phyloP scores from a whole-genome alignment of 306 rosid species.

The Casuarina glauca region DNA sequence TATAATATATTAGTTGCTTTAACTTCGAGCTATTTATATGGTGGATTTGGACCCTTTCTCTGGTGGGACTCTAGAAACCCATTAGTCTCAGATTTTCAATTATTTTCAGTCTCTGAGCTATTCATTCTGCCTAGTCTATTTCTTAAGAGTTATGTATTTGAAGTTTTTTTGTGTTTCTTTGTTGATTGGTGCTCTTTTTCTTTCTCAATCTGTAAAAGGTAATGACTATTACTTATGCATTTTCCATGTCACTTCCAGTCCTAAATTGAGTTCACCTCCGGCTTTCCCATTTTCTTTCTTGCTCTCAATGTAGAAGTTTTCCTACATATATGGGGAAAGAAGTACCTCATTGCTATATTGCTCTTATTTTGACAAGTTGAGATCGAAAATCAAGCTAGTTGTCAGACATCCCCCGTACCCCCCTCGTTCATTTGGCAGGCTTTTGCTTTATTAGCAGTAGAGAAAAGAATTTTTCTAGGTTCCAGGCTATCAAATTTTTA shows the following conservation, averaged over 20 bases:
- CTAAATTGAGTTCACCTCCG: neutral
- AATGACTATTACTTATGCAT: neutral
- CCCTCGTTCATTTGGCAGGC: neutral
- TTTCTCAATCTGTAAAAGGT: neutral
- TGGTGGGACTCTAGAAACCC: neutral
- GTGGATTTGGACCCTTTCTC: neutral
- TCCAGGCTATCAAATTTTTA: neutral
- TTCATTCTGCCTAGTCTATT: neutral
- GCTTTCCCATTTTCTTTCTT: neutral
- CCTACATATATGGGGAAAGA: neutral
- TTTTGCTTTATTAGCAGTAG: neutral
- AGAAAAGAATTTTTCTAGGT: neutral
- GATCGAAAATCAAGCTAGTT: no score
- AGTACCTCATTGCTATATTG: neutral
- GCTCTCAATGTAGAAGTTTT: neutral
- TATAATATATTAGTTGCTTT: neutral
- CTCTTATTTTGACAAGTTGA: neutral
- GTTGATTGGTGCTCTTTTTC: neutral
- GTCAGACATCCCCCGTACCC: no score
- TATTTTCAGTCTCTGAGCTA: no score
- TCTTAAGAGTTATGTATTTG: neutral
- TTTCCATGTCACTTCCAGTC: neutral
- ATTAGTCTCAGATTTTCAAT: neutral
- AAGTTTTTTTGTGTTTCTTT: neutral
- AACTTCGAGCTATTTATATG: neutral